A percentile compares a stretch with the other conserved stretches of the same genome.
Conservation (phyloP, 805 yeast genomes). For the Dipodascopsis tothii region DNA sequence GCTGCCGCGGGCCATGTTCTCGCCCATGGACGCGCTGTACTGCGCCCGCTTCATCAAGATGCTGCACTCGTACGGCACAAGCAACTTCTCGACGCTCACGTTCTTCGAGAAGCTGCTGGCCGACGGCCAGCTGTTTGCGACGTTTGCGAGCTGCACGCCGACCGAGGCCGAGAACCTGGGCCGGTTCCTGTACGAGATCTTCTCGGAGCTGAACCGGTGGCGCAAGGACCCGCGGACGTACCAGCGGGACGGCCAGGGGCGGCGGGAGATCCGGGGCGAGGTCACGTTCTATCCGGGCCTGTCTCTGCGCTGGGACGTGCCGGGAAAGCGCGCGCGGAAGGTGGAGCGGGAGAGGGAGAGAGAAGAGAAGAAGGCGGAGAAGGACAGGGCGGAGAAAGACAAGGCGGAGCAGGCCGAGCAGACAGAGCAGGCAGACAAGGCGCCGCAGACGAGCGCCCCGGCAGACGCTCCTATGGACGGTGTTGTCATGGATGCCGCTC, state of each 20-base stretch:
- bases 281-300: conserved; percentile 26
- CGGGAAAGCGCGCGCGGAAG: neutral
- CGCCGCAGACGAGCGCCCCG: conserved; percentile 1
- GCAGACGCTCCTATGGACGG: no score
- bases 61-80: conserved; percentile 38
- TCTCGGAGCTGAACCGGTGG: conserved; percentile 41
- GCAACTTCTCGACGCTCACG: conserved; percentile 35
- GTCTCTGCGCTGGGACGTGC: neutral
- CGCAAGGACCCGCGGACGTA: conserved; percentile 38
- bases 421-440: no score
- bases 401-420: no score
- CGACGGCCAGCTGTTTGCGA: conserved; percentile 44
- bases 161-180: conserved; percentile 79
- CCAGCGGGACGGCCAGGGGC: conserved; percentile 28
- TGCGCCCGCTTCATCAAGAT: conserved; percentile 53
- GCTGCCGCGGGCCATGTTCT: conserved; percentile 67
- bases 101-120: conserved; percentile 40
- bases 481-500: no score
- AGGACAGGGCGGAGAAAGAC: no score
- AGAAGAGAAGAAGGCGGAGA: neutral
- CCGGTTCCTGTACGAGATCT: conserved; percentile 53
- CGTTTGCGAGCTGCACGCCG: conserved; percentile 63
- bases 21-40: conserved; percentile 75
- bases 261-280: conserved; percentile 18
- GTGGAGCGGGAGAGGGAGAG: no score